These are phyloP conservation scores for Theileria annulata DNA, from an alignment of 169 alveolate species.

Conservation along the genomic window DNA sequence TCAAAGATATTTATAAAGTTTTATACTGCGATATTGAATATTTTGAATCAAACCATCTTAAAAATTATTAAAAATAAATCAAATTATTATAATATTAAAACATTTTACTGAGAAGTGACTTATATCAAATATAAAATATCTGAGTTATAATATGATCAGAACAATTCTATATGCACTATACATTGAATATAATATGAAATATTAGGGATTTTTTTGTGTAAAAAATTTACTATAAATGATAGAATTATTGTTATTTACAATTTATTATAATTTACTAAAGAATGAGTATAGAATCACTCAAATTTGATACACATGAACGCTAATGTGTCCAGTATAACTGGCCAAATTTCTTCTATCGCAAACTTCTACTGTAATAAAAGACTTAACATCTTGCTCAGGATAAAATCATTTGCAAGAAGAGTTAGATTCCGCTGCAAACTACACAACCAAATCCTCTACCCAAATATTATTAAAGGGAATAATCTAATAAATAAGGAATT, in stretches of 20 bases:
- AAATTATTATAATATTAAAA: neutral
- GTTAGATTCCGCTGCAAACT: slow-evolving; percentile 44
- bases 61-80: neutral
- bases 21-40: slow-evolving; percentile 1
- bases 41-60: neutral
- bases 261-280: slow-evolving; percentile 9
- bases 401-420: slow-evolving; percentile 51
- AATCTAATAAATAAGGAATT: slow-evolving; percentile 7
- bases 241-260: slow-evolving; percentile 35
- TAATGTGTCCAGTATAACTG: neutral
- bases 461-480: neutral
- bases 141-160: slow-evolving; percentile 20
- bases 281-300: neutral
- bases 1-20: neutral
- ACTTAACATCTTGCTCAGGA: slow-evolving; percentile 26
- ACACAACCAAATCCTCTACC: slow-evolving; percentile 14
- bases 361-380: slow-evolving; percentile 37
- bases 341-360: neutral
- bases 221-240: slow-evolving; percentile 51
- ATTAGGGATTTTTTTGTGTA: slow-evolving; percentile 36
- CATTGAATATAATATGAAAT: slow-evolving; percentile 44
- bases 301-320: slow-evolving; percentile 40
- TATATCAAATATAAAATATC: neutral
- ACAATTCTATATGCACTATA: slow-evolving; percentile 45
- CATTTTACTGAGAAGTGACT: neutral